These are phyloP conservation scores for Lodderomyces elongisporus DNA, from an alignment of 1,139 yeast genomes.

Conservation along the genomic window DNA sequence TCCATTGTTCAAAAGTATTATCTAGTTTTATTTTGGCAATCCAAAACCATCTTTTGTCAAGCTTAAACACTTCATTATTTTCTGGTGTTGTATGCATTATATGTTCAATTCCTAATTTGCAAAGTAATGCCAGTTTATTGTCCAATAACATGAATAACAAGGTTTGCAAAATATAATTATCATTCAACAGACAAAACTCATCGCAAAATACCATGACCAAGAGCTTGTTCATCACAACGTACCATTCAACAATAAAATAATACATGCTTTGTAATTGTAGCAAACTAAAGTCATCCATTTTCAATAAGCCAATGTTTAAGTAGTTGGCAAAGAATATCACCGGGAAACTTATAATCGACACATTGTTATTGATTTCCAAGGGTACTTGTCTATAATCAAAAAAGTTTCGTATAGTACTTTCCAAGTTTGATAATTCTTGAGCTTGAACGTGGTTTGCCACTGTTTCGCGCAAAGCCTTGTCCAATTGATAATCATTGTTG, in stretches of 20 bases:
- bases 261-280: constrained; percentile 16
- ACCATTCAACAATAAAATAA: constrained; percentile 35
- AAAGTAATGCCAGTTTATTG: constrained; percentile 10
- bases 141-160: constrained; percentile 21
- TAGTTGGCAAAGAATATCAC: constrained; percentile 24
- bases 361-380: constrained; percentile 35
- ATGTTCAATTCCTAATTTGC: constrained; percentile 5
- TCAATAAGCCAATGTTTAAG: constrained; percentile 14
- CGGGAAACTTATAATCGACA: constrained; percentile 44
- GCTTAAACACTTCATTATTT: constrained; percentile 14
- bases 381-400: constrained; percentile 17
- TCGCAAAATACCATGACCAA: constrained; percentile 21
- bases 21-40: constrained; percentile 21
- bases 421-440: constrained; percentile 11
- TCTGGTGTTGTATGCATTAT: neutral
- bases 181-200: constrained; percentile 15
- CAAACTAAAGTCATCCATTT: constrained; percentile 13
- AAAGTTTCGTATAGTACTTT: constrained; percentile 11
- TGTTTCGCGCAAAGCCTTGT: constrained; percentile 4
- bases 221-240: constrained; percentile 31
- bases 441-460: constrained; percentile 4
- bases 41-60: constrained; percentile 27
- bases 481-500: constrained; percentile 10
- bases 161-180: constrained; percentile 28
- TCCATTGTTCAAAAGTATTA: constrained; percentile 25